Base-by-base conservation (phyloP, 2,329 filamentous ascomycete genomes). In the Aspergillus transmontanensis region DNA sequence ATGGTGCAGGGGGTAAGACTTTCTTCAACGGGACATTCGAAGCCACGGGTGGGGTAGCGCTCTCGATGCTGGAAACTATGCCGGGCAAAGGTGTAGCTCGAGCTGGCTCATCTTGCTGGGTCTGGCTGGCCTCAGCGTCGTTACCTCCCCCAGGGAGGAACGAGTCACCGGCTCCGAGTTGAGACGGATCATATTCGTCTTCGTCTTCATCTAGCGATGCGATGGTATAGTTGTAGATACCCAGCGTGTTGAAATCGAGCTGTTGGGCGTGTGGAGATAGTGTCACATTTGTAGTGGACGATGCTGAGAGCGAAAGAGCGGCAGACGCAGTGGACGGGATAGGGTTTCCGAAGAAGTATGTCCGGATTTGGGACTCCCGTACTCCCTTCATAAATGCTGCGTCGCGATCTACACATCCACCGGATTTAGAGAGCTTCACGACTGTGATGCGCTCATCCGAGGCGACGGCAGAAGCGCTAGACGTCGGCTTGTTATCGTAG, bases 261-360 rank as follows among this genome's bases (percentile, higher is more conserved):
- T 91, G 90, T 72, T 96, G 92, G 7, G 93, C 96, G 71, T 94
- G 91, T 0, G 95, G 95, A 53, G 91, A 95, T 2, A 99, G 82
- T 0, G 92, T 90, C 62, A 90, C 86, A 65, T 87, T 89, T 1
- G 85, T 79, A 7, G 75, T 73, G 5, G 75, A 74, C 0, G 77
- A 75, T 11, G 75, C 71, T 28, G 72, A 75, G 43, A 75, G 65
- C 1, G 76, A 76, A 48, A 76, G 71, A 1, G 75, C 75, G 0
- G 74, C 69, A 2, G 75, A 75, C 14, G 72, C 76, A 11, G 76
- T 78, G 12, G 78, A 77, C 2, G 80, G 75, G 11, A 78, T 76
- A 0, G 77, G 70, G 66, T 91, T 90, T 11, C 95, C 95, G 75
- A 97, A 99, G 81, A 99, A 99, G 78, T 99, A 99, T 70, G 94